phyloP scores from a whole-genome alignment of 257 asterid species.

The Fraxinus quadrangulata region DNA sequence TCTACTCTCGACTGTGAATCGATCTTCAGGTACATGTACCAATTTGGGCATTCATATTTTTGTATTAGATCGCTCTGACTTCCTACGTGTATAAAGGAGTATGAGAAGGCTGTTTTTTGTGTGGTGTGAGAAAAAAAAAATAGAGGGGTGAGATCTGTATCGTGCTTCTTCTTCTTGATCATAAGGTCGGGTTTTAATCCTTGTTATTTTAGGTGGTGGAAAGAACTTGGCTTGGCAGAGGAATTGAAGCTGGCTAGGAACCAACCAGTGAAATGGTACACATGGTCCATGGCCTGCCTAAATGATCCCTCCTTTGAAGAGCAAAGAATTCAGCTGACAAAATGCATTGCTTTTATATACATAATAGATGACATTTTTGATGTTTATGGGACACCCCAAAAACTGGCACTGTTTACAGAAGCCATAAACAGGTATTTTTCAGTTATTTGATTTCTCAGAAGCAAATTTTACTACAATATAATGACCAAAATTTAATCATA shows the following conservation, averaged over 20 bases:
- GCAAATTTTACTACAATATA: not conserved
- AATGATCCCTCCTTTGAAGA: constrained; percentile 7
- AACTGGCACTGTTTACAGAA: constrained; percentile 35
- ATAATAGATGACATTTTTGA: constrained; percentile 48
- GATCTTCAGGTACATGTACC: not conserved
- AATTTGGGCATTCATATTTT: not conserved
- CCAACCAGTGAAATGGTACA: constrained; percentile 22
- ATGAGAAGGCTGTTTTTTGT: not conserved
- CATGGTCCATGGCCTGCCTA: constrained; percentile 15
- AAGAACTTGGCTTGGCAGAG: not conserved
- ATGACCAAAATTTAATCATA: not conserved
- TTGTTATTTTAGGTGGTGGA: constrained; percentile 21
- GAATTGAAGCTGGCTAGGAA: constrained; percentile 22
- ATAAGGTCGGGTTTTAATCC: not conserved
- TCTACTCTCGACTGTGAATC: too few species aligned
- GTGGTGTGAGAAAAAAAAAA: not conserved
- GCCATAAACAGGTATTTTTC: constrained; percentile 38
- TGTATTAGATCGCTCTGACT: not conserved
- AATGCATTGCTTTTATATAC: constrained; percentile 43
- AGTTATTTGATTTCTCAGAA: not conserved
- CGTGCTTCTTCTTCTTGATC: not conserved
- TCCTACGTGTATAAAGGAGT: not conserved
- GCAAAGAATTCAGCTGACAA: constrained; percentile 27
- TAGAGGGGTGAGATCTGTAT: not conserved
- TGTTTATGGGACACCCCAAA: constrained; percentile 36